phyloP scores from a whole-genome alignment of 2,329 filamentous ascomycete species.

The Blastomyces percursus region DNA sequence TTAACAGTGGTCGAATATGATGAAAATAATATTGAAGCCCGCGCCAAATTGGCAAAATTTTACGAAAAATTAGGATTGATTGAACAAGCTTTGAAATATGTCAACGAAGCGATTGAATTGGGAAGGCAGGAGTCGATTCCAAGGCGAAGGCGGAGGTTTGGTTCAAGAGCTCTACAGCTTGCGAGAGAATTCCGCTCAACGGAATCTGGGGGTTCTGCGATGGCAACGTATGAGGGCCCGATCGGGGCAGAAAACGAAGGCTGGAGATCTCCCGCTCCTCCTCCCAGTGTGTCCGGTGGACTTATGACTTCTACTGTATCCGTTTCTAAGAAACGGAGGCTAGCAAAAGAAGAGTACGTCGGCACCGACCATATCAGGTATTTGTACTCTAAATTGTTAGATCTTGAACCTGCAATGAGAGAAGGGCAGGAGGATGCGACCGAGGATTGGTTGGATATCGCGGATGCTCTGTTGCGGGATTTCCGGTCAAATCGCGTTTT shows the following conservation, averaged over 20 bases:
- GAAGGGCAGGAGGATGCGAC: constrained; percentile 40
- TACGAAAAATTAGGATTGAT: constrained; percentile 65
- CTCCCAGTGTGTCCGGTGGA: constrained; percentile 14
- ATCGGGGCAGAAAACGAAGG: constrained; percentile 1
- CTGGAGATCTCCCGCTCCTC: neutral
- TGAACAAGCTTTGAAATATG: constrained; percentile 65
- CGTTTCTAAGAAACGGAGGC: constrained; percentile 14
- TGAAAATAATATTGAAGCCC: constrained; percentile 60
- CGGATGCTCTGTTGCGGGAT: constrained; percentile 47
- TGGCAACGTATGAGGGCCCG: constrained; percentile 7
- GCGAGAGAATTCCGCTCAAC: constrained; percentile 28
- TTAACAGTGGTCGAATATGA: constrained; percentile 63
- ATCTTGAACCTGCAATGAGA: constrained; percentile 39
- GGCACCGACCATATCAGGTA: constrained; percentile 32
- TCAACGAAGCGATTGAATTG: constrained; percentile 62
- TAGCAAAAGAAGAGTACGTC: constrained; percentile 22
- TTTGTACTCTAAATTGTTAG: constrained; percentile 37
- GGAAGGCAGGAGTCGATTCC: constrained; percentile 34
- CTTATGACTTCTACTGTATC: constrained; percentile 11
- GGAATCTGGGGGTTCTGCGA: constrained; percentile 17
- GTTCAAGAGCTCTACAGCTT: constrained; percentile 31
- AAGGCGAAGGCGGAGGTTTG: constrained; percentile 23
- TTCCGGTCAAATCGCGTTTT: constrained; percentile 51
- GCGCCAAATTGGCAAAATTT: constrained; percentile 69
- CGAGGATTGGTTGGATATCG: constrained; percentile 49